Conservation (phyloP, 2,329 filamentous ascomycete genomes). For the Stromatinia cepivora region DNA sequence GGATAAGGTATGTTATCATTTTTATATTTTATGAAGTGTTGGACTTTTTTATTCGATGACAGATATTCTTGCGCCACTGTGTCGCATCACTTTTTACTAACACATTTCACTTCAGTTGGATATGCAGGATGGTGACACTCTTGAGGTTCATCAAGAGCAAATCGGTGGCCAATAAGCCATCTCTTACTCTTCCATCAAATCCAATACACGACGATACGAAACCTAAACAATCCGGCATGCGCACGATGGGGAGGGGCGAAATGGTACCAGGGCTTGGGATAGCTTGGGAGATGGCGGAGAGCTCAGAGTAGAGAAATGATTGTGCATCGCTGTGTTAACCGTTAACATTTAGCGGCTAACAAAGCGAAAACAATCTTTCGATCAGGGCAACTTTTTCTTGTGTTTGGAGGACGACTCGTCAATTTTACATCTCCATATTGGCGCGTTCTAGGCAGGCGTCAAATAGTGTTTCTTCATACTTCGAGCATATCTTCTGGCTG, state of each 20-base stretch:
- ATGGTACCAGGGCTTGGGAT: constrained; percentile 12
- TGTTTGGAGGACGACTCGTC: constrained; percentile 24
- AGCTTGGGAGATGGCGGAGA: constrained; percentile 5
- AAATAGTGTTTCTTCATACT: constrained; percentile 27
- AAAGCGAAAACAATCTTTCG: constrained; percentile 19
- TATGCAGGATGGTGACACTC: constrained; percentile 92
- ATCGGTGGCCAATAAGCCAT: constrained; percentile 66
- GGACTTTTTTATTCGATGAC: too few relatives aligned
- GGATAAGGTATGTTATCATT: constrained; percentile 69
- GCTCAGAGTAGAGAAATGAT: not conserved
- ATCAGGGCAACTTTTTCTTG: constrained; percentile 26
- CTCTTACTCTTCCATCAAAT: not conserved
- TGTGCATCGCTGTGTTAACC: not conserved
- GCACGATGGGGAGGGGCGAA: constrained; percentile 4
- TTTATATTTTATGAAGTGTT: not conserved
- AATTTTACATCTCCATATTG: constrained; percentile 27
- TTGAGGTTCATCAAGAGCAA: constrained; percentile 98
- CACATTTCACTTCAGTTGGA: constrained; percentile 68
- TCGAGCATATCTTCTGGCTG: constrained; percentile 26
- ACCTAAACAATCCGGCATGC: constrained; percentile 1
- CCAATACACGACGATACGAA: constrained; percentile 20
- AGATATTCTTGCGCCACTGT: not conserved
- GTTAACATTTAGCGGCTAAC: constrained; percentile 20
- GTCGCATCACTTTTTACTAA: constrained; percentile 11
- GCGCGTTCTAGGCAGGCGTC: constrained; percentile 38